Base-by-base conservation (phyloP, 148 eudicot species). In the Camellia granthamiana region DNA sequence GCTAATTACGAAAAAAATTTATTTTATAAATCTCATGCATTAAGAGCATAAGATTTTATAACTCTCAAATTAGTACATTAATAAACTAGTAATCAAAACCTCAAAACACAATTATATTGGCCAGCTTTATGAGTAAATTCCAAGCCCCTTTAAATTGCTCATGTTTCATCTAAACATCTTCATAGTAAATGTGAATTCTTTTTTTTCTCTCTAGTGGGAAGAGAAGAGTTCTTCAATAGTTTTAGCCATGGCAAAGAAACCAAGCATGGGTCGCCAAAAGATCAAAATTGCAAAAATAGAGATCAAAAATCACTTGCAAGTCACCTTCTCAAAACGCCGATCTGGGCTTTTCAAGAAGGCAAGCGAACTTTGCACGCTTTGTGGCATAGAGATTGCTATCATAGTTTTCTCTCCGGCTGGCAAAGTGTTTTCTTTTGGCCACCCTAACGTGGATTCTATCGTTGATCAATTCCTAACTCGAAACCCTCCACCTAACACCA, bases 311-410 rank as follows among this genome's bases (percentile, higher is more conserved):
- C 89, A 87, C 78, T 83, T 87, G 19, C 91, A 89, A 69, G 94
- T 89, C 41, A 88, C 92, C 7, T 91, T 91, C 86, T 86, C 87
- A 3, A 89, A 89, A 51, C 88, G 94, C n/a, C 92, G 94, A 14
- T 16, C 81, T 19, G 92, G 94, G 0, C 84, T 91, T 1, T 89
- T 91, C 81, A 89, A 88, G 72, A 91, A 91, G 60, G 91, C 92
- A 1, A 83, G 89, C 23, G 94, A 91, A 59, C 87, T 91, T 6
- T 85, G 88, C 71, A 87, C 88, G 0, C 89, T 91, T 8, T 87
- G 89, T 72, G 94, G 90, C 0, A 81, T 87, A 0, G 89, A 91
- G 30, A 79, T 84, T 5, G 80, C 79, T 3, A 81, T 91, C 9
- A 67, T 91, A 12, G 89, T 87, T 2, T 86, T 85, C 42, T 91